A percentile compares a stretch with the other conserved stretches of the same genome.
Evolutionary conservation across 2,329 filamentous ascomycete species (phyloP).

Genomic region (Cladophialophora exuberans): DNA sequence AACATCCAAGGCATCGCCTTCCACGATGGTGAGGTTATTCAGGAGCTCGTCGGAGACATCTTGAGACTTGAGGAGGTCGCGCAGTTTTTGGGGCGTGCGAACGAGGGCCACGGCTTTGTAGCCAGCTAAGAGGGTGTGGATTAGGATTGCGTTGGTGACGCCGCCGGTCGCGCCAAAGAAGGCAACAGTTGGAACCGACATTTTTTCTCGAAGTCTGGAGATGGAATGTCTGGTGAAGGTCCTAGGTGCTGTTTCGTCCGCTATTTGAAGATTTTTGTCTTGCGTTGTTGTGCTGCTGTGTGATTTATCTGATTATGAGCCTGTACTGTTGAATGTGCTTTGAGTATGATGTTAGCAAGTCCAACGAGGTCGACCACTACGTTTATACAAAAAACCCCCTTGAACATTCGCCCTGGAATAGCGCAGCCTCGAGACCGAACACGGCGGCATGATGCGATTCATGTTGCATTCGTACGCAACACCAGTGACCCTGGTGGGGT

Average conservation of each 20-base stretch:
- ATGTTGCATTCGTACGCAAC: no score
- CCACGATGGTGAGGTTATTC: constrained; percentile 51
- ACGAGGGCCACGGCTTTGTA: constrained; percentile 50
- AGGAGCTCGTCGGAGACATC: constrained; percentile 42
- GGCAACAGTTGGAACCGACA: constrained; percentile 42
- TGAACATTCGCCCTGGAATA: no score
- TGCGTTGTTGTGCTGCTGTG: no score
- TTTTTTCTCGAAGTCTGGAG: neutral
- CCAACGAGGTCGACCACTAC: no score
- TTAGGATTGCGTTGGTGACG: constrained; percentile 49
- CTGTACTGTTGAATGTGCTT: no score
- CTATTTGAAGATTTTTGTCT: neutral
- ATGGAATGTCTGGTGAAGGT: neutral
- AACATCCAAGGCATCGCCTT: constrained; percentile 52
- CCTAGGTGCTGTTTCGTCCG: neutral
- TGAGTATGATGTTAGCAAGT: no score
- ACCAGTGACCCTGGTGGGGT: no score
- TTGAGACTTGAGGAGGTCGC: constrained; percentile 44
- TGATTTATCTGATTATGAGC: no score
- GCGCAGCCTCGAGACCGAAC: no score
- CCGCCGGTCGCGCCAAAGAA: constrained; percentile 60
- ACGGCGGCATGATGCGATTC: no score
- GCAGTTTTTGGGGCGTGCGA: constrained; percentile 55
- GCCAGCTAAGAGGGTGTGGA: constrained; percentile 48
- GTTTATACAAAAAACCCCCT: no score